Evolutionary conservation across 2,329 filamentous ascomycete species (phyloP), one percentile per base, ranked within the genome.

Genomic region (Fusarium xyrophilum): DNA sequence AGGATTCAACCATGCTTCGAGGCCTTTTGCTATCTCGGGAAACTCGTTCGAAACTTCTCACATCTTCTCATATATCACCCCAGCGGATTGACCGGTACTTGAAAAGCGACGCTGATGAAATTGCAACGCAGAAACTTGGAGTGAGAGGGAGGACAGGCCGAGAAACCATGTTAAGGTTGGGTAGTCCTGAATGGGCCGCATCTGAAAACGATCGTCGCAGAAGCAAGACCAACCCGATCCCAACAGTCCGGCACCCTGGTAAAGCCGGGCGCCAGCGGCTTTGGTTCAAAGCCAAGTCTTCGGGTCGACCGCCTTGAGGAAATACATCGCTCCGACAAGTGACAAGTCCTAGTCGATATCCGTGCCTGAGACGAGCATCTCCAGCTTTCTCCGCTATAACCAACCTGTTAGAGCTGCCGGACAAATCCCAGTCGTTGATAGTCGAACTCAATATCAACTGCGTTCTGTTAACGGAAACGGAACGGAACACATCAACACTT

Each of bases 241-340:
- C 65, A 70, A 65, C 57, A 59, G 54, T 56, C 60, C 64, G 51
- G 58, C 54, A 60, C 66, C 62, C 67, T 59, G 70, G 66, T 70
- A 69, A 63, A 60, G 67, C 67, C 47, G 66, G 67, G 67, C 70
- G 70, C 68, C 71, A 72, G 70, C 65, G 68, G 69, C 62, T 64
- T 72, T 60, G 66, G 68, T 56, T 59, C 63, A 71, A 70, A 69
- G 70, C 70, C 70, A 73, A 63, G 63, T 73, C 66, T 67, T 66
- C 59, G 68, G 66, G 38, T 69, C 57, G 32, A 59, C 66, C 62
- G 43, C 66, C 66, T 69, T 60, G 32, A 66, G 67, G 47, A 35
- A 62, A 36, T 43, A 14, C 48, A 36, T 62, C 51, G 64, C 63
- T 35, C 63, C 64, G 63, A 67, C 43, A 67, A 52, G 36, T 51